Evolutionary conservation across 2,329 filamentous ascomycete species (phyloP).

Genomic region (Paraconiothyrium brasiliense): DNA sequence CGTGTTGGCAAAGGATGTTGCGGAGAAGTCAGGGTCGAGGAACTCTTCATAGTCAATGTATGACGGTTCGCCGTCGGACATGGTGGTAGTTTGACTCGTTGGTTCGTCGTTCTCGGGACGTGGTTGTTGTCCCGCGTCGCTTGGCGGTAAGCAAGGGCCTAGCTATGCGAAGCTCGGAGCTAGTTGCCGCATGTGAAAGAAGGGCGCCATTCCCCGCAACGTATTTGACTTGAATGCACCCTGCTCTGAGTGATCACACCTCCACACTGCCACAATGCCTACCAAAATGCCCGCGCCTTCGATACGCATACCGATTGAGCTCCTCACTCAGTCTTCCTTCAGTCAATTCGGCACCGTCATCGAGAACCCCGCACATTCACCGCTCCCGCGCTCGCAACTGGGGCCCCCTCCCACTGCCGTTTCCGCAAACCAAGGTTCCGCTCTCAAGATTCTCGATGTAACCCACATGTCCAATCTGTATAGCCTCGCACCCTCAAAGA

Average conservation of each 20-base stretch:
- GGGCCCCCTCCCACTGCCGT: constrained; percentile 57
- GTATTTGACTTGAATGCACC: background rate
- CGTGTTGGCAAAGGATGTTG: constrained; percentile 84
- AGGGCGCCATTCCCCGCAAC: constrained; percentile 22
- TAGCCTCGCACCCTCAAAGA: constrained; percentile 67
- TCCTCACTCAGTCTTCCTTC: constrained; percentile 76
- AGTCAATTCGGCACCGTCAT: constrained; percentile 84
- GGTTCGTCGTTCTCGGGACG: constrained; percentile 1
- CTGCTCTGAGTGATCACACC: constrained; percentile 12
- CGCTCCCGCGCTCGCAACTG: constrained; percentile 59
- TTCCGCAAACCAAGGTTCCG: constrained; percentile 84
- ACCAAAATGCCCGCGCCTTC: constrained; percentile 51
- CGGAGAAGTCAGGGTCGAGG: constrained; percentile 81
- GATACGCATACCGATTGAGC: constrained; percentile 65
- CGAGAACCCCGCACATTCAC: constrained; percentile 71
- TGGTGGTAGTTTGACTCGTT: constrained; percentile 25
- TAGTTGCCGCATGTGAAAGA: constrained; percentile 27
- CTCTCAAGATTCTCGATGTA: constrained; percentile 85
- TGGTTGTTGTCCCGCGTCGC: constrained; percentile 11
- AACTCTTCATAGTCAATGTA: constrained; percentile 98
- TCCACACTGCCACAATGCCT: constrained; percentile 42
- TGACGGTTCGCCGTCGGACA: constrained; percentile 67
- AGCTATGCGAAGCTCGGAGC: constrained; percentile 21
- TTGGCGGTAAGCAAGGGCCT: constrained; percentile 18
- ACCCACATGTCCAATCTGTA: constrained; percentile 79